Percentiles rank a stretch among this genome's conserved stretches.
These are phyloP conservation scores for Gossypium davidsonii DNA, from an alignment of 441 rosid species.

Conservation along the genomic window DNA sequence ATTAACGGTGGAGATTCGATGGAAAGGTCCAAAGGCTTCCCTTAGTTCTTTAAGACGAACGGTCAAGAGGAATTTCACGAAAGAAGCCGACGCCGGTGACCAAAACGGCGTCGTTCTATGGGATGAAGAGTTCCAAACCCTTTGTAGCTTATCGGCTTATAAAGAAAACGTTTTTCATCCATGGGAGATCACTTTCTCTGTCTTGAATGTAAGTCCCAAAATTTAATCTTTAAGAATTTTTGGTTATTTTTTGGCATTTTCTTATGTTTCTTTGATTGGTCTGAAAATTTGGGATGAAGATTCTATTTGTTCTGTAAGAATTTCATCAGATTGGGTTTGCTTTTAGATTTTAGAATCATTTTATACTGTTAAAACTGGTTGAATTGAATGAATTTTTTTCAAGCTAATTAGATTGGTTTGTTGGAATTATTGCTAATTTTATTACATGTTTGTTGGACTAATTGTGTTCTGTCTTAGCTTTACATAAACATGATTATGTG, in stretches of 20 bases:
- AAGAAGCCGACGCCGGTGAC: constrained; percentile 40
- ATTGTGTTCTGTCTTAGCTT: neutral
- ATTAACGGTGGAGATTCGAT: constrained; percentile 74
- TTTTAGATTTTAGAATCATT: neutral
- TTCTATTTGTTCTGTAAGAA: too few species aligned
- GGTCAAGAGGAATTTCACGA: constrained; percentile 78
- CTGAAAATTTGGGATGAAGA: too few species aligned
- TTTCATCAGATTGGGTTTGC: neutral
- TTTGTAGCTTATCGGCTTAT: constrained; percentile 60
- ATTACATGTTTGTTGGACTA: neutral
- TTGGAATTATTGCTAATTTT: neutral
- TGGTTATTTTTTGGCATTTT: neutral
- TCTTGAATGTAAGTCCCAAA: constrained; percentile 60
- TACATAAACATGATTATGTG: neutral
- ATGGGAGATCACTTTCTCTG: constrained; percentile 87
- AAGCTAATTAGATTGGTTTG: neutral
- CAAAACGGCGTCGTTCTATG: constrained; percentile 50
- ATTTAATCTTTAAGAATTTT: neutral
- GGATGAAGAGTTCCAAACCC: constrained; percentile 78
- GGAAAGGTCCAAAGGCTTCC: constrained; percentile 89
- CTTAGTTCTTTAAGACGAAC: constrained; percentile 68
- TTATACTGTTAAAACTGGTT: too few species aligned
- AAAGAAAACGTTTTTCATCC: constrained; percentile 76
- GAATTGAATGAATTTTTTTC: too few species aligned
- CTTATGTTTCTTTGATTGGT: too few species aligned